Percentiles rank a stretch among this genome's conserved stretches.
phyloP scores from a whole-genome alignment of 2,329 filamentous ascomycete species.

The Xylariomycetidae sp. region DNA sequence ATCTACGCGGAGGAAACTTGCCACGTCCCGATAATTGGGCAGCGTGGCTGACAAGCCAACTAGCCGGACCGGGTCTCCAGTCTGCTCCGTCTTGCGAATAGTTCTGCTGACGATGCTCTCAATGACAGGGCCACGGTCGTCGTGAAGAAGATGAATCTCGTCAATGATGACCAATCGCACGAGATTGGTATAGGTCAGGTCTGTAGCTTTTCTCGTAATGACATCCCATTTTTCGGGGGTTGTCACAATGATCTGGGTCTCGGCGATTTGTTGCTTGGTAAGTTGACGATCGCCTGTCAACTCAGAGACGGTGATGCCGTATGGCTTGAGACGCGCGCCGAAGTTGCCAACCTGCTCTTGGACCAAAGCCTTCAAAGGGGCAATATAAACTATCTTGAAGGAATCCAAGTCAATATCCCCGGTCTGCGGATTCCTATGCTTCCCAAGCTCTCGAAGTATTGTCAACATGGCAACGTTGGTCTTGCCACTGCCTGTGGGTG shows the following conservation, averaged over 20 bases:
- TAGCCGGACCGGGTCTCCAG: slow-evolving; percentile 85
- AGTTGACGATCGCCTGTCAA: slow-evolving; percentile 96
- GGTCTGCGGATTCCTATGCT: slow-evolving; percentile 81
- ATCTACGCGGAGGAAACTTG: slow-evolving; percentile 89
- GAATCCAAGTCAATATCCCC: slow-evolving; percentile 94
- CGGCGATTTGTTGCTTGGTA: slow-evolving; percentile 96
- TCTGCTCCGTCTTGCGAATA: slow-evolving; percentile 89
- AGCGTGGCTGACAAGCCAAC: slow-evolving; percentile 91
- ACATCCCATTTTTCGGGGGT: slow-evolving; percentile 99
- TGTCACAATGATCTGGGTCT: slow-evolving; percentile 97
- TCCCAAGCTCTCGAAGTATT: slow-evolving; percentile 93
- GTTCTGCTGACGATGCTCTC: slow-evolving; percentile 96
- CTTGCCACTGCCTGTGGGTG: slow-evolving; percentile 94
- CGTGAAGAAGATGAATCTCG: slow-evolving; percentile 95
- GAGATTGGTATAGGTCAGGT: slow-evolving; percentile 95
- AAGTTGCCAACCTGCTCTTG: slow-evolving; percentile 99
- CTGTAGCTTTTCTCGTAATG: slow-evolving; percentile 95
- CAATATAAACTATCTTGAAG: slow-evolving; percentile 98
- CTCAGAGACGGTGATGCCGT: slow-evolving; percentile 90
- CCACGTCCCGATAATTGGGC: slow-evolving; percentile 94
- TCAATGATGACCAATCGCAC: slow-evolving; percentile 95
- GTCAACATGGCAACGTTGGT: slow-evolving; percentile 98
- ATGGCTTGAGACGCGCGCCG: slow-evolving; percentile 82
- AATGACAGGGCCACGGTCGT: slow-evolving; percentile 92
- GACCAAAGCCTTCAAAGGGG: slow-evolving; percentile 89